phyloP scores from a whole-genome alignment of 176 grass and related monocot genomes.

The Stipa capillata region DNA sequence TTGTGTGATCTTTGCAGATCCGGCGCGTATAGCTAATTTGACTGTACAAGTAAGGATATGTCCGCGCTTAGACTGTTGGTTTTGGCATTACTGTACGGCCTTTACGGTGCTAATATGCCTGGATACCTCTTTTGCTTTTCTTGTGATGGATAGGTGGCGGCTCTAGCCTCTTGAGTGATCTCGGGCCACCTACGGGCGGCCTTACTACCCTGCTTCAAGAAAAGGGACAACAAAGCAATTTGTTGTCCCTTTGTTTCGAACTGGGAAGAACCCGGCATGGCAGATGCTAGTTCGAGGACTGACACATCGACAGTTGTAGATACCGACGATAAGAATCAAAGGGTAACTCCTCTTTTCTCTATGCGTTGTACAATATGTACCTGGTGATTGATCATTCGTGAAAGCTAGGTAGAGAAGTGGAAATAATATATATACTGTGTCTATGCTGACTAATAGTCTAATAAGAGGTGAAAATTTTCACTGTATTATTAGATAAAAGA shows the following conservation, averaged over 20 bases:
- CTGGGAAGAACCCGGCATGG: constrained; percentile 38
- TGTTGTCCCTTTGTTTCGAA: constrained; percentile 40
- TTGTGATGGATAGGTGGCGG: constrained; percentile 8
- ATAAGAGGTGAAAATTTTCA: not conserved
- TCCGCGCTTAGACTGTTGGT: not conserved
- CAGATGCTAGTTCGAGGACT: constrained; percentile 60
- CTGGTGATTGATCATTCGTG: not conserved
- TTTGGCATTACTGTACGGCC: constrained; percentile 7
- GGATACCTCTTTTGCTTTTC: constrained; percentile 5
- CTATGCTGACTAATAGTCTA: not conserved
- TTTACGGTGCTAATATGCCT: constrained; percentile 13
- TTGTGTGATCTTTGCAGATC: not conserved
- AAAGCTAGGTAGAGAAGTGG: not conserved
- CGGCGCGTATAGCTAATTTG: not conserved
- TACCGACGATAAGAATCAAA: constrained; percentile 53
- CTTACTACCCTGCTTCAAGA: not conserved
- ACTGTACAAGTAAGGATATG: not conserved
- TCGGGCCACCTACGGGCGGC: not conserved
- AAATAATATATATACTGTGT: not conserved
- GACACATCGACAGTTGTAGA: constrained; percentile 51
- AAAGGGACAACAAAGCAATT: constrained; percentile 48
- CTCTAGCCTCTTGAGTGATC: not conserved
- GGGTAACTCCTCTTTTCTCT: constrained; percentile 21
- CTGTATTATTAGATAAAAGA: not conserved
- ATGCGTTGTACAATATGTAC: not conserved